Evolutionary conservation across 257 asterid species (phyloP).

Genomic region (Solanum rostratum): DNA sequence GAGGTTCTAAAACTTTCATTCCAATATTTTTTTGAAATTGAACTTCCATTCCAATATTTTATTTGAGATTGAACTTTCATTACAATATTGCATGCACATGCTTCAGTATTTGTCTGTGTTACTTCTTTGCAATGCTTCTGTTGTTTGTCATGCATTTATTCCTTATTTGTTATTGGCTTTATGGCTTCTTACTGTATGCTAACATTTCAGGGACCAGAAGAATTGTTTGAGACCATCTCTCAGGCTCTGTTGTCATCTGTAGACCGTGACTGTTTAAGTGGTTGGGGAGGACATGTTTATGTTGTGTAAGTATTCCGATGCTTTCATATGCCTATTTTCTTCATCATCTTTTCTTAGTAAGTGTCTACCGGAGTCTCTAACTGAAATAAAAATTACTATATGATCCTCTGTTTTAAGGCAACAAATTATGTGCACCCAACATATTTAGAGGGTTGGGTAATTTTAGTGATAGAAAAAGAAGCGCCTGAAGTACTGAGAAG

Average conservation of each 20-base stretch:
- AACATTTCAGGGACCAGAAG: slow-evolving; percentile 64
- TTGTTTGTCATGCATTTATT: not conserved
- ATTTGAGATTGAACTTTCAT: not conserved
- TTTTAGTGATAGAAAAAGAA: not conserved
- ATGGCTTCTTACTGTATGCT: not conserved
- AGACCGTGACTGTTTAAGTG: slow-evolving; percentile 96
- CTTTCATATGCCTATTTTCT: not conserved
- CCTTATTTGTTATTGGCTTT: not conserved
- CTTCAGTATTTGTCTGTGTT: not conserved
- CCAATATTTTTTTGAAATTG: not conserved
- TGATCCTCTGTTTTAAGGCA: not conserved
- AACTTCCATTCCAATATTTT: not conserved
- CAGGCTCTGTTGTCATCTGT: slow-evolving; percentile 83
- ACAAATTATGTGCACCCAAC: not conserved
- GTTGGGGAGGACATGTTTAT: slow-evolving; percentile 99
- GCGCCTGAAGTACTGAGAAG: not conserved
- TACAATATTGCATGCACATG: not conserved
- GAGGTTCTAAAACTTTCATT: not conserved
- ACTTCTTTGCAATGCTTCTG: not conserved
- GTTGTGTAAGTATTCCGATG: slow-evolving; percentile 55
- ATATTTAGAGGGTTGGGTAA: not conserved
- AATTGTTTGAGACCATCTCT: slow-evolving; percentile 84
- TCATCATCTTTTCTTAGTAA: not conserved
- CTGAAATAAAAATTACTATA: not conserved
- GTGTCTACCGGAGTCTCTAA: not conserved